Evolutionary conservation across 768 basidiomycete species (phyloP).

Genomic region (Auricularia auricula-judae): DNA sequence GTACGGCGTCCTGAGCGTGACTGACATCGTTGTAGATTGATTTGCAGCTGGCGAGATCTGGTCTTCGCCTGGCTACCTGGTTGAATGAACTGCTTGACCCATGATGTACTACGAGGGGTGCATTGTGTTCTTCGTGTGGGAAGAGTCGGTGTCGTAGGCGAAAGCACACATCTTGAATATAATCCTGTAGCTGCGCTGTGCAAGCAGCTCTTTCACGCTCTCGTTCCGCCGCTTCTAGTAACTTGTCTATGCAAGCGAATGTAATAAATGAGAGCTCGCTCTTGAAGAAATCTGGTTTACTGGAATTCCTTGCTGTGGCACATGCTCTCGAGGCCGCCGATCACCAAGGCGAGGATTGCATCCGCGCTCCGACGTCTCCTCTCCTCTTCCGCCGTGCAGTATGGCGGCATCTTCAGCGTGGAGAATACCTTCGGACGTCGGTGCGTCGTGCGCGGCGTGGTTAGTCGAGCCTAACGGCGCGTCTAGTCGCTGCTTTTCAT

Average conservation of each 20-base stretch:
- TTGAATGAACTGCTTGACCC: conserved; percentile 33
- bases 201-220: too few relatives aligned
- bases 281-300: too few relatives aligned
- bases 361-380: neutral
- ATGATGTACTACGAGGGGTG: neutral
- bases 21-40: conserved; percentile 20
- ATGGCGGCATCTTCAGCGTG: neutral
- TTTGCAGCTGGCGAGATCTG: conserved; percentile 35
- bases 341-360: neutral
- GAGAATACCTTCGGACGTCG: neutral
- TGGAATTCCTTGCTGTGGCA: too few relatives aligned
- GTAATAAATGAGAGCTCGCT: too few relatives aligned
- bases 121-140: neutral
- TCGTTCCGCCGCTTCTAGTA: too few relatives aligned
- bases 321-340: too few relatives aligned
- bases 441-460: neutral
- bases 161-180: too few relatives aligned
- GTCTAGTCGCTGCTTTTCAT: conserved; percentile 73
- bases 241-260: too few relatives aligned
- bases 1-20: neutral
- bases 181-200: too few relatives aligned
- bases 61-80: conserved; percentile 40
- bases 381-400: neutral
- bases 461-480: neutral
- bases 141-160: too few relatives aligned